Evolutionary conservation across 768 basidiomycete genomes (phyloP), one percentile per base, ranked within the genome.

Genomic region (Tylopilus felleus): DNA sequence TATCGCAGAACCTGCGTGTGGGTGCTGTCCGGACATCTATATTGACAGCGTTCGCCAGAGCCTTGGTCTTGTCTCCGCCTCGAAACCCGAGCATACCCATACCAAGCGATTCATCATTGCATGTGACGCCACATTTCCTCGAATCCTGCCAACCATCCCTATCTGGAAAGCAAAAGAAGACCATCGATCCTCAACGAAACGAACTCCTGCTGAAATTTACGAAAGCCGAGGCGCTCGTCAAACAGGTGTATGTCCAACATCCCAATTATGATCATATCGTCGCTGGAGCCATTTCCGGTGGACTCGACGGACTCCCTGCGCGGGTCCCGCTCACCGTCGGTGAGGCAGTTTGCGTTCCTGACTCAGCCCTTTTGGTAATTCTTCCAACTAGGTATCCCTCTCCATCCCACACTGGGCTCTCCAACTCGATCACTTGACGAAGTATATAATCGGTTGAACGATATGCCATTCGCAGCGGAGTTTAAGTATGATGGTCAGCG

Each of bases 401-500:
- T 97, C 27, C 86, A 85, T 61, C 92, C 92, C 7, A 89, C 92
- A 60, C 77, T 97, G 17, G 94, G 94, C 12, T 88, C 88, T 7
- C 93, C 93, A 35, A 86, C 83, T 41, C 84, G 92, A 25, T 93
- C 92, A 23, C 74, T 97, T 39, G 78, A 84, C 38, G 90, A 93
- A 60, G 82, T 95, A n/a, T 93, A 90, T 63, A 79, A 82, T 42
- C 78, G 85, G 8, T 72, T 93, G 19, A 80, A 79, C 21, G 74
- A 77, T 29, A 72, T 82, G 29, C 79, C 85, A 10, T 97, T 94
- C 70, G 78, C 82, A 16, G 88, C 91, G 29, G 94, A 97, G 73
- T 90, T 89, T 66, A 97, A 96, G 70, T 90, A 94, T 62, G 94
- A 97, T 61, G 94, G 88, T 19, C 88, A 91, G 63, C 80, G 88